These are phyloP conservation scores for Hypoxylon sp. DNA, from an alignment of 2,329 filamentous ascomycete genomes.

Conservation along the genomic window DNA sequence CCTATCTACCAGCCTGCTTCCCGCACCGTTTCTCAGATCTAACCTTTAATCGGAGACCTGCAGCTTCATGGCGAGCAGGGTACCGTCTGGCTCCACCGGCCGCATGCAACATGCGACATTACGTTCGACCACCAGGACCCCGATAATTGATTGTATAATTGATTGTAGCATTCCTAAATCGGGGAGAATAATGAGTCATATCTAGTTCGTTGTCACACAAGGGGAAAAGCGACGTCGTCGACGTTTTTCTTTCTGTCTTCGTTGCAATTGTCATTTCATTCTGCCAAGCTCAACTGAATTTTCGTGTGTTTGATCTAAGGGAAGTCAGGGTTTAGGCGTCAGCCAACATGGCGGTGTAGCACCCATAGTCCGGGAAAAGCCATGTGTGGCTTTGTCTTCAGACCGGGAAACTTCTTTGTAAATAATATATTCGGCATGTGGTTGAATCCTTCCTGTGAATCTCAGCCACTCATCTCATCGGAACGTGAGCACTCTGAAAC, in stretches of 20 bases:
- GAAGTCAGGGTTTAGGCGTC: constrained; percentile 43
- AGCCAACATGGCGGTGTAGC: constrained; percentile 51
- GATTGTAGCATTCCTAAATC: constrained; percentile 39
- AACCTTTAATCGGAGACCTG: constrained; percentile 50
- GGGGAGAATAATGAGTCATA: constrained; percentile 40
- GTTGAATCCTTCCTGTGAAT: constrained; percentile 46
- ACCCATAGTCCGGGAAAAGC: constrained; percentile 42
- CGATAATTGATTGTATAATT: constrained; percentile 42
- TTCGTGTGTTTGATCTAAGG: constrained; percentile 41
- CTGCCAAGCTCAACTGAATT: constrained; percentile 34
- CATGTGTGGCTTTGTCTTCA: constrained; percentile 39
- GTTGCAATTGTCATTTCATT: constrained; percentile 43
- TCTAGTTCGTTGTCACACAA: constrained; percentile 37
- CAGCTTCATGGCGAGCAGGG: constrained; percentile 51
- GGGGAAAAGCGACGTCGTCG: constrained; percentile 25
- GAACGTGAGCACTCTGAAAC: constrained; percentile 49
- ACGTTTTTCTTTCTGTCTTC: constrained; percentile 26
- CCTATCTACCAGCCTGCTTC: constrained; percentile 36
- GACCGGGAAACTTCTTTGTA: constrained; percentile 37
- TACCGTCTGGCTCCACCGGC: constrained; percentile 48
- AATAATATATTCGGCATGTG: constrained; percentile 44
- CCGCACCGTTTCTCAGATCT: constrained; percentile 42
- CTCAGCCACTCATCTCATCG: constrained; percentile 48
- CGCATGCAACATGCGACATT: constrained; percentile 48
- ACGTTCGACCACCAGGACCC: constrained; percentile 44